Conservation (phyloP, 2,329 filamentous ascomycete genomes). For the Zasmidium angulare region DNA sequence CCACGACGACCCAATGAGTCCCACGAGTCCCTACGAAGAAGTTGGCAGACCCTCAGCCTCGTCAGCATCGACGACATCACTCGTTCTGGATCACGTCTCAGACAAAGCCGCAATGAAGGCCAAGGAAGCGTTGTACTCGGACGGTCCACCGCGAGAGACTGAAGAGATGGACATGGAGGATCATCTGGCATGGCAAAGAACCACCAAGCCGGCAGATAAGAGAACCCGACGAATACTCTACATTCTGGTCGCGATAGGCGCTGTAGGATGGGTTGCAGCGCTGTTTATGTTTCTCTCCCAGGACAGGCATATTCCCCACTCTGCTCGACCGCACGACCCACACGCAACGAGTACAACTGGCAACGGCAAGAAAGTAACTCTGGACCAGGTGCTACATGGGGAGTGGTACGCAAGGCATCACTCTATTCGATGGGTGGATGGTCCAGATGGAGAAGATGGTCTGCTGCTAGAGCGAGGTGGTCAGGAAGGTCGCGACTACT, state of each 20-base stretch:
- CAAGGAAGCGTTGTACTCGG: slow-evolving; percentile 47
- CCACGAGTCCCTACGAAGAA: slow-evolving; percentile 34
- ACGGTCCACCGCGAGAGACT: slow-evolving; percentile 29
- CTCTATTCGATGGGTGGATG: slow-evolving; percentile 73
- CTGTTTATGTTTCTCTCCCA: slow-evolving; percentile 65
- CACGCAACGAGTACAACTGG: slow-evolving; percentile 61
- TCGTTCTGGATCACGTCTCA: slow-evolving; percentile 75
- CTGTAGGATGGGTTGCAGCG: slow-evolving; percentile 67
- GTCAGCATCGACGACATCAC: slow-evolving; percentile 79
- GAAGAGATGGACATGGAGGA: slow-evolving; percentile 52
- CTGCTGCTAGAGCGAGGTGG: slow-evolving; percentile 73
- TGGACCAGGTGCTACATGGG: slow-evolving; percentile 68
- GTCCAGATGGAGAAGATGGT: slow-evolving; percentile 76
- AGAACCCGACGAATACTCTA: slow-evolving; percentile 64
- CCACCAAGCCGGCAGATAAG: slow-evolving; percentile 59
- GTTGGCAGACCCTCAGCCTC: slow-evolving; percentile 56
- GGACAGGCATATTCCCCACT: slow-evolving; percentile 65
- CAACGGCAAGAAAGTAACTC: slow-evolving; percentile 68
- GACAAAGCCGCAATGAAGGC: slow-evolving; percentile 50
- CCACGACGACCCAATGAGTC: slow-evolving; percentile 25
- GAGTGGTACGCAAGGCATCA: slow-evolving; percentile 65
- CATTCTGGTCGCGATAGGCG: slow-evolving; percentile 60
- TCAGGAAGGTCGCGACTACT: slow-evolving; percentile 64
- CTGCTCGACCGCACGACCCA: slow-evolving; percentile 66
- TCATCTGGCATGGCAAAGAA: slow-evolving; percentile 44